phyloP scores from a whole-genome alignment of 352 stramenopile species.

The Phytophthora sp. region DNA sequence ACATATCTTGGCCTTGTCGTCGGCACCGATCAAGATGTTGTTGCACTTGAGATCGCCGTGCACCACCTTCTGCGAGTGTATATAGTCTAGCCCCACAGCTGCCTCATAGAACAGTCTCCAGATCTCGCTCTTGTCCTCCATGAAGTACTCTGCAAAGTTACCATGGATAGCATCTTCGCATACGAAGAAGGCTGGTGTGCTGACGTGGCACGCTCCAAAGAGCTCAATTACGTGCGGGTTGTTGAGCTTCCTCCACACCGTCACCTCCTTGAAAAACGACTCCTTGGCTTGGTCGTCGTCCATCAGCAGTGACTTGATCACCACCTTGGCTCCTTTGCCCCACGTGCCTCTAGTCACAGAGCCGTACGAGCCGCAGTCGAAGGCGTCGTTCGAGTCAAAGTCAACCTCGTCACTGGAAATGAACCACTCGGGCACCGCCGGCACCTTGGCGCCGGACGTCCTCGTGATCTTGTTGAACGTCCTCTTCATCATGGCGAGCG shows the following conservation, averaged over 20 bases:
- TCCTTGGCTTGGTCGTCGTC: slow-evolving; percentile 31
- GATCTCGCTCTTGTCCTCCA: slow-evolving; percentile 20
- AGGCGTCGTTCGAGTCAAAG: slow-evolving; percentile 23
- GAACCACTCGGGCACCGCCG: slow-evolving; percentile 29
- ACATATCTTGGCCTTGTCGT: slow-evolving; percentile 39
- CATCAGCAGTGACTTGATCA: slow-evolving; percentile 47
- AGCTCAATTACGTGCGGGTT: slow-evolving; percentile 51
- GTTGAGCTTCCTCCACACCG: slow-evolving; percentile 41
- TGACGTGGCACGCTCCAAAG: slow-evolving; percentile 59
- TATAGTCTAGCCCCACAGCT: slow-evolving; percentile 61
- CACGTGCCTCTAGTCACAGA: slow-evolving; percentile 21
- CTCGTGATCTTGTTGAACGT: slow-evolving; percentile 32
- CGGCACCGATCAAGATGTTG: slow-evolving; percentile 75
- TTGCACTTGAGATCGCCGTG: slow-evolving; percentile 90
- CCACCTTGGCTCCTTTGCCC: slow-evolving; percentile 34
- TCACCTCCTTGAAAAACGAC: slow-evolving; percentile 43
- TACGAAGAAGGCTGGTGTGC: slow-evolving; percentile 41
- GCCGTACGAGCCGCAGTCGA: slow-evolving; percentile 21
- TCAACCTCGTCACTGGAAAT: slow-evolving; percentile 30
- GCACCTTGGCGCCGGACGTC: slow-evolving; percentile 25
- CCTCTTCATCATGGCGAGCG: slow-evolving; percentile 21
- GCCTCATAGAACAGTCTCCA: slow-evolving; percentile 44
- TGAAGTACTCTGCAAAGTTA: slow-evolving; percentile 38
- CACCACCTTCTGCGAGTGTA: slow-evolving; percentile 70
- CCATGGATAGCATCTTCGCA: slow-evolving; percentile 36